These are phyloP conservation scores for Glutinoglossum americanum DNA, from an alignment of 495 filamentous ascomycete species.

Conservation along the genomic window DNA sequence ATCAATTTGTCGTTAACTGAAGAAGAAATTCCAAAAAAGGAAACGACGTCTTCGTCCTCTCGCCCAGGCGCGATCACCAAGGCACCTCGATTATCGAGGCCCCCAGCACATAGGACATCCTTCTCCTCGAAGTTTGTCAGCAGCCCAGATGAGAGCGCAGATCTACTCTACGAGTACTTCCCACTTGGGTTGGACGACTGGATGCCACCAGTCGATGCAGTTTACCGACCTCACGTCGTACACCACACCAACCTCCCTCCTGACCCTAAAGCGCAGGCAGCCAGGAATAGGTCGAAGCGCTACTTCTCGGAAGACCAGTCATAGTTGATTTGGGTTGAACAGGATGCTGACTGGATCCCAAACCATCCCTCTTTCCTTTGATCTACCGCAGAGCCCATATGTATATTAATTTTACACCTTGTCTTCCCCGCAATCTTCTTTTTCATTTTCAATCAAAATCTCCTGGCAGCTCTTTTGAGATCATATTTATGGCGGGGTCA, in stretches of 20 bases:
- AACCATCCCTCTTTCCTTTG: neutral
- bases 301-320: slow-evolving; percentile 50
- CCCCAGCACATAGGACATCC: slow-evolving; percentile 8
- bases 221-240: slow-evolving; percentile 82
- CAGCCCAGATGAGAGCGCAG: slow-evolving; percentile 46
- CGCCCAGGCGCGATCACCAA: slow-evolving; percentile 3
- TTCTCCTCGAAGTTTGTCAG: slow-evolving; percentile 20
- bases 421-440: neutral
- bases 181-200: slow-evolving; percentile 75
- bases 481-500: neutral
- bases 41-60: neutral
- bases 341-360: neutral
- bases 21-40: slow-evolving; percentile 27
- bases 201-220: slow-evolving; percentile 79
- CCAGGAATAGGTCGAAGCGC: slow-evolving; percentile 50
- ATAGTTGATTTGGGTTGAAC: neutral
- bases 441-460: neutral
- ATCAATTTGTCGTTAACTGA: slow-evolving; percentile 59
- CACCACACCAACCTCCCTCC: slow-evolving; percentile 64
- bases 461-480: neutral
- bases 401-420: neutral
- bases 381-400: neutral
- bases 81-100: slow-evolving; percentile 9
- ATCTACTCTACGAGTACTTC: slow-evolving; percentile 80
- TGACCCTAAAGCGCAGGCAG: slow-evolving; percentile 50